Percentiles rank a stretch among this genome's conserved stretches.
Evolutionary conservation across 176 grass and related monocot genomes (phyloP).

Genomic region (Hsuehochloa calcarea): DNA sequence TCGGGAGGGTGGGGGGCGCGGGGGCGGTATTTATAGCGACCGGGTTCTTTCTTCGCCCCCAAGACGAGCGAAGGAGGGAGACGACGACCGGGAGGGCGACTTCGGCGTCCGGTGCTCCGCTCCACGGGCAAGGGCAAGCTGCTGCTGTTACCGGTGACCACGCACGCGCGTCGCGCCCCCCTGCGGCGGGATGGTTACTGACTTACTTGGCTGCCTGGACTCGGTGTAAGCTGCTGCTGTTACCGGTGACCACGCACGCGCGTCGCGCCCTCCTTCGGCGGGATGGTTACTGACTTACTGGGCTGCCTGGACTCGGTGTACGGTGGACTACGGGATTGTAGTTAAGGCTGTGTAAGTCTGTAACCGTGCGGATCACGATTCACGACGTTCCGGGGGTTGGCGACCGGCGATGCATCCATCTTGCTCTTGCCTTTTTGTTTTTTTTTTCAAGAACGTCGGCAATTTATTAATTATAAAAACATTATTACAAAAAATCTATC

Average conservation of each 20-base stretch:
- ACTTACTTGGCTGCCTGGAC: background rate
- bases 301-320: background rate
- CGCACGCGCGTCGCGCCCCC: background rate
- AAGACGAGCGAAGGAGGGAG: slow-evolving; percentile 34
- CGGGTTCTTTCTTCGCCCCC: slow-evolving; percentile 54
- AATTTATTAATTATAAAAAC: too few relatives aligned
- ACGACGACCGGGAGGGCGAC: slow-evolving; percentile 25
- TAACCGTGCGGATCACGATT: too few relatives aligned
- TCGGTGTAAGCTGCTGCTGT: background rate
- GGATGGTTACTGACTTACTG: background rate
- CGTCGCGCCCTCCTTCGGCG: too few relatives aligned
- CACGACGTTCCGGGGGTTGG: too few relatives aligned
- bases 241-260: background rate
- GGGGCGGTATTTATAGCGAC: background rate
- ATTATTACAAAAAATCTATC: too few relatives aligned
- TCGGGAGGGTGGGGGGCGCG: background rate
- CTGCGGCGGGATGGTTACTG: too few relatives aligned
- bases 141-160: background rate
- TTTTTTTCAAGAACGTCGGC: too few relatives aligned
- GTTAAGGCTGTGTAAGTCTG: too few relatives aligned
- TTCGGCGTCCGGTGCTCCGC: background rate
- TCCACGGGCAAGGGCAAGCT: background rate
- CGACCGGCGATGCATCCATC: too few relatives aligned
- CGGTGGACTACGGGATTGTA: background rate
- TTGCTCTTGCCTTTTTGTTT: too few relatives aligned